A percentile compares a stretch with the other conserved stretches of the same genome.
These are phyloP conservation scores for Podila horticola DNA, from an alignment of 192 early-diverging fungal genomes.

Conservation along the genomic window DNA sequence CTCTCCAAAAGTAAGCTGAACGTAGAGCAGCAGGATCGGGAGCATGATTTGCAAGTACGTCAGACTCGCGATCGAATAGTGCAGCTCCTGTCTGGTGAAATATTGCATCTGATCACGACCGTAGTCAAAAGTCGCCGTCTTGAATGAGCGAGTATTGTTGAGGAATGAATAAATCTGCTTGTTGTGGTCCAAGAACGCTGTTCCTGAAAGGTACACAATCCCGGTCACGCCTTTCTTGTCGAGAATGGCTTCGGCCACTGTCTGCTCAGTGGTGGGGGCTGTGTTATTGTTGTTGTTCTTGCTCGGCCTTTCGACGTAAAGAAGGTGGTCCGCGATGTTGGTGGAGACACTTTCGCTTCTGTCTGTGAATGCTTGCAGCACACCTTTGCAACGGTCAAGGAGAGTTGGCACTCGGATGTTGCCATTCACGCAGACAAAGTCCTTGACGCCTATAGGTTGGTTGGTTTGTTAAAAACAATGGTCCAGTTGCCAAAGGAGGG, in stretches of 20 bases:
- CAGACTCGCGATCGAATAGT: conserved; percentile 34
- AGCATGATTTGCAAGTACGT: conserved; percentile 32
- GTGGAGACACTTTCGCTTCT: not conserved
- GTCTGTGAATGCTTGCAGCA: conserved; percentile 14
- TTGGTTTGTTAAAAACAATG: too few species aligned
- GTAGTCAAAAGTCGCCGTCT: conserved; percentile 42
- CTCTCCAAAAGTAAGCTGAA: conserved; percentile 35
- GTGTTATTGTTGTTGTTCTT: not conserved
- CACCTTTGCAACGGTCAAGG: conserved; percentile 42
- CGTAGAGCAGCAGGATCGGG: conserved; percentile 22
- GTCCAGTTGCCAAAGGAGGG: too few species aligned
- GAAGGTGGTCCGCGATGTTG: conserved; percentile 13
- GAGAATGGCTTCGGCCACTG: not conserved
- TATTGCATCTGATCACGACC: not conserved
- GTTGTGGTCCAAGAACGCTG: conserved; percentile 4
- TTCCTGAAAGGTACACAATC: conserved; percentile 22
- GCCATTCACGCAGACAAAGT: conserved; percentile 41
- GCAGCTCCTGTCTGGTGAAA: not conserved
- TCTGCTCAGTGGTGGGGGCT: not conserved
- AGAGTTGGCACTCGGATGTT: not conserved
- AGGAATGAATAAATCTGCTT: not conserved
- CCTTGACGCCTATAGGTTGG: conserved; percentile 17
- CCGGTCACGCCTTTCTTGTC: conserved; percentile 11
- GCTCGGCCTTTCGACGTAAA: conserved; percentile 5
- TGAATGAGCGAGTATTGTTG: conserved; percentile 29